Base-by-base conservation (phyloP, 345 rosid species). In the Punica granatum region DNA sequence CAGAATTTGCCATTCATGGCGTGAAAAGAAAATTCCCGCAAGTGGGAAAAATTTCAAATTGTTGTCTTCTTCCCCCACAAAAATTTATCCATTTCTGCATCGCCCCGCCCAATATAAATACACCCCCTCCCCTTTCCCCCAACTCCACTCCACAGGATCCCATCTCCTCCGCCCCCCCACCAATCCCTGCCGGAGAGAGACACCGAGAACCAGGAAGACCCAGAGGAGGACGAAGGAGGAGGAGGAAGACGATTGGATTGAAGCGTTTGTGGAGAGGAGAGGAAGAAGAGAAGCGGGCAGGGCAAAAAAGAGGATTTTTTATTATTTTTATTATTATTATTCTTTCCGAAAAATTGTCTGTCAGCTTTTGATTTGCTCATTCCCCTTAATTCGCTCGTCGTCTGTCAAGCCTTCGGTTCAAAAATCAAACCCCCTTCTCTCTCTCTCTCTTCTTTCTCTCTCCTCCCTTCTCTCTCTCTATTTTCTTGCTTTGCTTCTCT, bases 361-460 rank as follows among this genome's bases (percentile, higher is more conserved):
- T 69, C 60, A 35, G 34, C 7, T 21, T n/a, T 62, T 46, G 72
- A 61, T 69, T 69, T 48, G 66, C 46, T 16, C 66, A n/a, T 49
- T 49, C 28, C 28, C 26, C 56, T 49, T 23, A 51, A 51, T 51
- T 30, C 58, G 3, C n/a, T 49, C 56, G 56, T 51, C 58, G 9
- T 51, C 58, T 51, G 58, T 51, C 30, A 56, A 30, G 26, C 19
- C 33, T 56, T 9, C 0, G 6, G 23, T 51, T 54, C 33, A 13
- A 54, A 51, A 37, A 37, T 37, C 41, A 37, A 37, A 4, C 4
- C n/a, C 56, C 60, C 60, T n/a, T 60, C 43, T 0, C 33, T 5
- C 58, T 28, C 10, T 31, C 63, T 26, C 35, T 26, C 32, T 13
- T n/a, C 25, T 49, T 64, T 11, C 51, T 44, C 33, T 23, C n/a